Evolutionary conservation across 257 asterid species (phyloP).

Genomic region (Ophiorrhiza pumila): DNA sequence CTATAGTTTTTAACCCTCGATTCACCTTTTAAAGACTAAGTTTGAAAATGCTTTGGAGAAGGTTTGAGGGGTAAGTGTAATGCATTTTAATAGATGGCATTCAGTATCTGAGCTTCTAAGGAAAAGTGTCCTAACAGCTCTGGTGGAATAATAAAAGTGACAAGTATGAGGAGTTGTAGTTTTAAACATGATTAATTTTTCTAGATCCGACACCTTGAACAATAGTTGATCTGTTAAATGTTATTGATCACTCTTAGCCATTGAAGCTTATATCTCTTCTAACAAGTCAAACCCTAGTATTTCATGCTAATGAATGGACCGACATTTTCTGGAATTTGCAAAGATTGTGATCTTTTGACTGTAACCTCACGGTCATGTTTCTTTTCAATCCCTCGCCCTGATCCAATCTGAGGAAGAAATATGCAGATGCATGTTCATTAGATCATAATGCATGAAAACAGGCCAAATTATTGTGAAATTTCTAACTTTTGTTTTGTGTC

Average conservation of each 20-base stretch:
- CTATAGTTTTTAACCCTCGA: background rate
- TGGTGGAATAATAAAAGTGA: background rate
- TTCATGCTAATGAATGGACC: slow-evolving; percentile 2
- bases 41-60: background rate
- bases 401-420: background rate
- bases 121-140: background rate
- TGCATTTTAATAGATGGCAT: background rate
- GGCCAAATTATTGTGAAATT: background rate
- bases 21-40: background rate
- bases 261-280: slow-evolving; percentile 3
- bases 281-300: background rate
- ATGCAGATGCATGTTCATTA: background rate
- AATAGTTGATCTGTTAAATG: background rate
- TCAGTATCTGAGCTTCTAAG: background rate
- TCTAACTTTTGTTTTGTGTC: background rate
- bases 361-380: background rate
- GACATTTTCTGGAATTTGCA: background rate
- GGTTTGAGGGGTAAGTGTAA: background rate
- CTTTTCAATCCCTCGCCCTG: background rate
- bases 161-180: background rate
- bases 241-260: background rate
- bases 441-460: background rate
- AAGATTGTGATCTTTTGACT: background rate
- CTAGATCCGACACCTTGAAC: background rate
- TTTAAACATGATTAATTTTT: background rate